Percentiles rank a stretch among this genome's conserved stretches.
Evolutionary conservation across 768 basidiomycete genomes (phyloP).

Genomic region (Tricholoma sp.): DNA sequence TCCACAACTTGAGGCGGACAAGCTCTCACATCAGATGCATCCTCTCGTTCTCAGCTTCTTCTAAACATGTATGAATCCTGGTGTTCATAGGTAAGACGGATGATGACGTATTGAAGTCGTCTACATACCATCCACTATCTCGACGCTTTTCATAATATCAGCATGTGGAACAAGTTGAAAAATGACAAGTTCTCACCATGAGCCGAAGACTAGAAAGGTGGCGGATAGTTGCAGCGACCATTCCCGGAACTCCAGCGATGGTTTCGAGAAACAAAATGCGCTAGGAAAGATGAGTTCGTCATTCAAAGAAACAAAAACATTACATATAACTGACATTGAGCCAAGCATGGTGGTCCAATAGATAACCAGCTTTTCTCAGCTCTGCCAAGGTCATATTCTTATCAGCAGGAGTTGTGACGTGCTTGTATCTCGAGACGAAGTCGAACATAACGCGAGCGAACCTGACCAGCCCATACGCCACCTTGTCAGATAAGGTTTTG

Average conservation of each 20-base stretch:
- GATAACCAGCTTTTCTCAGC: constrained; percentile 66
- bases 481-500: constrained; percentile 64
- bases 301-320: not conserved
- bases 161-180: not conserved
- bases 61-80: constrained; percentile 91
- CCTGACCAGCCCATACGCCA: constrained; percentile 62
- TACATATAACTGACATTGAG: constrained; percentile 43
- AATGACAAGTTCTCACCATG: constrained; percentile 50
- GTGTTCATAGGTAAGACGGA: constrained; percentile 43
- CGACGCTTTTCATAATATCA: constrained; percentile 31
- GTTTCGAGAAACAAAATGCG: constrained; percentile 69
- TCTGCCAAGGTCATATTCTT: constrained; percentile 67
- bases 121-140: constrained; percentile 45
- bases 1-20: not conserved
- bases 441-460: constrained; percentile 70
- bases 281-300: constrained; percentile 19
- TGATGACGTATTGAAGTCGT: constrained; percentile 14
- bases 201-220: constrained; percentile 86
- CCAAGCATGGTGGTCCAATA: constrained; percentile 77
- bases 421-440: constrained; percentile 80
- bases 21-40: constrained; percentile 80
- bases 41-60: constrained; percentile 96
- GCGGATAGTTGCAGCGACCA: constrained; percentile 86
- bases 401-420: constrained; percentile 56
- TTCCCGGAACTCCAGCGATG: constrained; percentile 93